These are phyloP conservation scores for Pyrus pyrifolia DNA, from an alignment of 306 rosid species.

Conservation along the genomic window DNA sequence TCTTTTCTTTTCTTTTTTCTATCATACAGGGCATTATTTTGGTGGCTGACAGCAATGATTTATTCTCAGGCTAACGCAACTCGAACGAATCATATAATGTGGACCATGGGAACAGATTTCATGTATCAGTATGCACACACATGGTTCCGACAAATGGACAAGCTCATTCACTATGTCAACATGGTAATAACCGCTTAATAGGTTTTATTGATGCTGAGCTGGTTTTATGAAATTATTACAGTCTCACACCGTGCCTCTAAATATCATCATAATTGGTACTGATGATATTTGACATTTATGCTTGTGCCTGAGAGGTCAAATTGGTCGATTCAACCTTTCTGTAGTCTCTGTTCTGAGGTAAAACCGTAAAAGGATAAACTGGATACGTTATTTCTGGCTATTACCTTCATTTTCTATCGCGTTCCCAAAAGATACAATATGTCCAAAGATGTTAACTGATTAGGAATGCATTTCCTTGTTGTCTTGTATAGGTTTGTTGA, in stretches of 20 bases:
- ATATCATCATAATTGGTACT: neutral
- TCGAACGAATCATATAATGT: slow-evolving; percentile 92
- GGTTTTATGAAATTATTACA: slow-evolving; percentile 6
- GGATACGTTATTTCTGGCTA: neutral
- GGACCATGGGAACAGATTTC: slow-evolving; percentile 99
- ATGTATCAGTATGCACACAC: slow-evolving; percentile 82
- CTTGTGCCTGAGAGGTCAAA: neutral
- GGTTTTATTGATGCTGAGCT: neutral
- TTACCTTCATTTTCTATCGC: neutral
- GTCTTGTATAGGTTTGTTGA: neutral
- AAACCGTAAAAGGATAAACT: neutral
- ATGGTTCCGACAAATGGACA: slow-evolving; percentile 92
- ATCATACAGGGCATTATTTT: slow-evolving; percentile 11
- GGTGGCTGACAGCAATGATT: slow-evolving; percentile 18
- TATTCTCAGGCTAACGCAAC: slow-evolving; percentile 84
- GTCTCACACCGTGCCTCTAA: neutral
- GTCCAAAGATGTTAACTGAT: neutral
- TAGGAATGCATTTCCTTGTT: neutral
- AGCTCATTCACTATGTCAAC: slow-evolving; percentile 89
- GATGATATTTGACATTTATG: neutral
- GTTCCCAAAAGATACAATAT: neutral
- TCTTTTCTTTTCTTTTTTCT: neutral
- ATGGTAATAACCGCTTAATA: slow-evolving; percentile 32
- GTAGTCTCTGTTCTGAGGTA: too few relatives aligned
- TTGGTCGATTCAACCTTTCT: too few relatives aligned